A percentile compares a stretch with the other conserved stretches of the same genome.
Conservation (phyloP, 2,329 filamentous ascomycete genomes). For the Cordyceps farinosa region DNA sequence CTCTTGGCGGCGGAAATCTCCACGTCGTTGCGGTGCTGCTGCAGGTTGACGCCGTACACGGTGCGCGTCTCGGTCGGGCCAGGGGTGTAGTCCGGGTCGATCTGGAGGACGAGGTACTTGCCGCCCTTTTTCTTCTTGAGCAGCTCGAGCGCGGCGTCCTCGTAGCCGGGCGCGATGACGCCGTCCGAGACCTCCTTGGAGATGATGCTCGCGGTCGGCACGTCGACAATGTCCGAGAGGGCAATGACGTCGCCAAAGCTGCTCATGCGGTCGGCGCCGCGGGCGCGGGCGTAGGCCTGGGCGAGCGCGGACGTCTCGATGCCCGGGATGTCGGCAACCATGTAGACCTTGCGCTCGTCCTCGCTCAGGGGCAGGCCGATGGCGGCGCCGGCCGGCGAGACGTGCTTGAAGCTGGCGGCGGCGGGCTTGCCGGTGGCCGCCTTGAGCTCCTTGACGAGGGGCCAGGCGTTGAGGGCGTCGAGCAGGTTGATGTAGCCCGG, state of each 20-base stretch:
- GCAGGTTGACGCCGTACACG: constrained; percentile 83
- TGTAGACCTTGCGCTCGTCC: constrained; percentile 94
- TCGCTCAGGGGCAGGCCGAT: constrained; percentile 84
- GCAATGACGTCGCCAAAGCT: constrained; percentile 97
- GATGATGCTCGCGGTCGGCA: constrained; percentile 95
- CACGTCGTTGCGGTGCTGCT: constrained; percentile 90
- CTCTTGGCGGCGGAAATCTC: constrained; percentile 73
- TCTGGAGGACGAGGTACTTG: constrained; percentile 93
- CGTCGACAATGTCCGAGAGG: constrained; percentile 83
- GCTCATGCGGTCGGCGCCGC: constrained; percentile 96
- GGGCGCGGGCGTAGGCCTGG: constrained; percentile 91
- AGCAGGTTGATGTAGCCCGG: constrained; percentile 98
- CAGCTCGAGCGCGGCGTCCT: constrained; percentile 80
- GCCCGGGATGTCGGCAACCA: constrained; percentile 91
- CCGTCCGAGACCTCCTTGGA: constrained; percentile 96
- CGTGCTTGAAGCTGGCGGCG: constrained; percentile 98
- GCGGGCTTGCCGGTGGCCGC: constrained; percentile 81
- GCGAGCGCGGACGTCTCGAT: constrained; percentile 83
- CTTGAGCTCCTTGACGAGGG: constrained; percentile 93
- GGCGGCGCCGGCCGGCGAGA: constrained; percentile 92
- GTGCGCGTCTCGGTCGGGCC: constrained; percentile 78
- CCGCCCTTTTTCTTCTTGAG: constrained; percentile 98
- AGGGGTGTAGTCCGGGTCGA: constrained; percentile 83
- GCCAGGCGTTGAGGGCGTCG: constrained; percentile 95
- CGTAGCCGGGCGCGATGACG: constrained; percentile 86